Conservation (phyloP, 2,329 filamentous ascomycete genomes). For the Talaromyces funiculosus region DNA sequence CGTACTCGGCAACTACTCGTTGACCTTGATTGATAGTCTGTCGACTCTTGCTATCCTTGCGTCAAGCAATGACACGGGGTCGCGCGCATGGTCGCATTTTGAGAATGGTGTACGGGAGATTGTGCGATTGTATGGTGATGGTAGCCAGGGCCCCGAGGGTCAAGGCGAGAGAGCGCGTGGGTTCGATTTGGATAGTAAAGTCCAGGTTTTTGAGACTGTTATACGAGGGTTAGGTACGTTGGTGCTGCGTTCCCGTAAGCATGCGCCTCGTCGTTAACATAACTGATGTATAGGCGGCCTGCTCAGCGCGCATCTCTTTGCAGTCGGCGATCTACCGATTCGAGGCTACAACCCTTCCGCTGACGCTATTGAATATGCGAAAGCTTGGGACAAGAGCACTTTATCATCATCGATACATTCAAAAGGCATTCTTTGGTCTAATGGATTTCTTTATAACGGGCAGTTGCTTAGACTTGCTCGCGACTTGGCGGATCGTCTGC, state of each 20-base stretch:
- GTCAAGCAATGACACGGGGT: slow-evolving; percentile 52
- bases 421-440: slow-evolving; percentile 61
- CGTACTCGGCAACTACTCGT: slow-evolving; percentile 91
- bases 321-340: slow-evolving; percentile 83
- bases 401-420: slow-evolving; percentile 18
- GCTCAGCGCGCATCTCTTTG: slow-evolving; percentile 89
- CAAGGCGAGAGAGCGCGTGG: slow-evolving; percentile 68
- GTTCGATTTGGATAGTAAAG: slow-evolving; percentile 95
- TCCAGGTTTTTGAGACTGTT: slow-evolving; percentile 97
- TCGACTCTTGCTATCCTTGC: slow-evolving; percentile 91
- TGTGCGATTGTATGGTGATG: slow-evolving; percentile 82
- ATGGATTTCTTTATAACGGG: slow-evolving; percentile 77
- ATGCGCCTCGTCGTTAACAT: background rate
- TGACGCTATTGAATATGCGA: slow-evolving; percentile 34
- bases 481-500: slow-evolving; percentile 73
- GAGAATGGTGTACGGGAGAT: slow-evolving; percentile 72
- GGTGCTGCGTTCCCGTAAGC: background rate
- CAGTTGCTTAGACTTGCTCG: slow-evolving; percentile 84
- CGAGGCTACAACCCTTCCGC: slow-evolving; percentile 60
- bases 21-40: slow-evolving; percentile 91
- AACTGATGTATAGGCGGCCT: slow-evolving; percentile 60
- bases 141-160: slow-evolving; percentile 61
- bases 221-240: slow-evolving; percentile 64
- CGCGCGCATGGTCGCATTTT: slow-evolving; percentile 65
- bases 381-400: slow-evolving; percentile 35